These are phyloP conservation scores for Cinnamomum micranthum DNA, from an alignment of 164 flowering plant genomes.

Conservation along the genomic window DNA sequence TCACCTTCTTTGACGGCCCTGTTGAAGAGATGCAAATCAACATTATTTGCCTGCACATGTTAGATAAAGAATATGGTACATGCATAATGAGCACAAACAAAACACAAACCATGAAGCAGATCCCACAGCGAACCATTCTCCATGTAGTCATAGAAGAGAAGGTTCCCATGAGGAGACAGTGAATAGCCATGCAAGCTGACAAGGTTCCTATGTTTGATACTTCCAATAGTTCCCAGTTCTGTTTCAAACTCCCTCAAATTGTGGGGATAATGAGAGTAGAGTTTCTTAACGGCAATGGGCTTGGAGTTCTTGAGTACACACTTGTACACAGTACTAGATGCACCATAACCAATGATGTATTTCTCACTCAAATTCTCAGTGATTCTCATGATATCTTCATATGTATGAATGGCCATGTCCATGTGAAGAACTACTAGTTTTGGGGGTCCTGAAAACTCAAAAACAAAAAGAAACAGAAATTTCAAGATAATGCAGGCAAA, in stretches of 20 bases:
- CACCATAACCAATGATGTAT: slow-evolving; percentile 85
- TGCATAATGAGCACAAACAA: not conserved
- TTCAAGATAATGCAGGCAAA: not conserved
- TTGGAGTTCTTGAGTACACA: slow-evolving; percentile 77
- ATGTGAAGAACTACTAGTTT: slow-evolving; percentile 83
- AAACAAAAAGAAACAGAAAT: not conserved
- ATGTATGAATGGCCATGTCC: slow-evolving; percentile 87
- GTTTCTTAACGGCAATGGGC: slow-evolving; percentile 81
- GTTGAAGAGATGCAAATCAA: not conserved
- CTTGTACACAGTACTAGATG: slow-evolving; percentile 93
- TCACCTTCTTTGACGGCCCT: slow-evolving; percentile 81
- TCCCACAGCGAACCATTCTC: slow-evolving; percentile 95
- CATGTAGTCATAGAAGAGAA: slow-evolving; percentile 95
- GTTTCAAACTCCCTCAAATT: slow-evolving; percentile 75
- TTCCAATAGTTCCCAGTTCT: slow-evolving; percentile 82
- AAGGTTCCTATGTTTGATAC: slow-evolving; percentile 84
- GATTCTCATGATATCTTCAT: slow-evolving; percentile 82
- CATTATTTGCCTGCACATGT: not conserved
- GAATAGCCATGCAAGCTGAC: slow-evolving; percentile 90
- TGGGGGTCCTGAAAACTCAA: slow-evolving; percentile 48
- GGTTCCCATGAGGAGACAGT: slow-evolving; percentile 66
- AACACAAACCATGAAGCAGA: slow-evolving; percentile 78
- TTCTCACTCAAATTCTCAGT: slow-evolving; percentile 89
- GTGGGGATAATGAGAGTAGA: slow-evolving; percentile 59
- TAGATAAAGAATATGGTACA: not conserved